A percentile compares a stretch with the other conserved stretches of the same genome.
These are phyloP conservation scores for Borealophlyctis nickersoniae DNA, from an alignment of 192 early-diverging fungal species.

Conservation along the genomic window DNA sequence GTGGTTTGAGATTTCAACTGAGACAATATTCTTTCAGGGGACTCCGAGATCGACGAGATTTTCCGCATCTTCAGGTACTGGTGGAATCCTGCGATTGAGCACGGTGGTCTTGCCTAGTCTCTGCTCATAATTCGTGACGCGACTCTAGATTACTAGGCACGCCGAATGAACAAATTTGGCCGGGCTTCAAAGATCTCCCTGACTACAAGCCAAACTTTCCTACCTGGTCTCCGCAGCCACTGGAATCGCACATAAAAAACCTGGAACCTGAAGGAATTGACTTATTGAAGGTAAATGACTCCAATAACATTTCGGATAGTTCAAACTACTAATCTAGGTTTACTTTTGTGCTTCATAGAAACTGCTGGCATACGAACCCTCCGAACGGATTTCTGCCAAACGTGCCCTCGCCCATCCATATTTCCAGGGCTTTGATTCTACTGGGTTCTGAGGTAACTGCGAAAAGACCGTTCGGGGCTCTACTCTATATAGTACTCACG, in stretches of 20 bases:
- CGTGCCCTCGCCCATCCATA: slow-evolving; percentile 78
- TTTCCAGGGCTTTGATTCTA: slow-evolving; percentile 44
- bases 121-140: background rate
- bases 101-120: slow-evolving; percentile 1
- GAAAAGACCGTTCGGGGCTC: too few species aligned
- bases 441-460: background rate
- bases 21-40: slow-evolving; percentile 41
- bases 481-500: too few species aligned
- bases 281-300: slow-evolving; percentile 49
- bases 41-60: slow-evolving; percentile 91
- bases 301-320: background rate
- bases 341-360: slow-evolving; percentile 27
- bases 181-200: slow-evolving; percentile 66
- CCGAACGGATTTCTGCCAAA: slow-evolving; percentile 79
- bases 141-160: slow-evolving; percentile 66
- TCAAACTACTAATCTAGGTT: background rate
- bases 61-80: slow-evolving; percentile 79
- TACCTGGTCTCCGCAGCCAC: slow-evolving; percentile 55
- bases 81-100: background rate
- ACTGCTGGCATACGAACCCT: slow-evolving; percentile 75
- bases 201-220: slow-evolving; percentile 84
- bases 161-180: slow-evolving; percentile 76
- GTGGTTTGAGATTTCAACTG: background rate
- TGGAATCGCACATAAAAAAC: slow-evolving; percentile 45
- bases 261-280: slow-evolving; percentile 69